Base-by-base conservation (phyloP, 495 filamentous ascomycete species). In the Zalerion maritima region DNA sequence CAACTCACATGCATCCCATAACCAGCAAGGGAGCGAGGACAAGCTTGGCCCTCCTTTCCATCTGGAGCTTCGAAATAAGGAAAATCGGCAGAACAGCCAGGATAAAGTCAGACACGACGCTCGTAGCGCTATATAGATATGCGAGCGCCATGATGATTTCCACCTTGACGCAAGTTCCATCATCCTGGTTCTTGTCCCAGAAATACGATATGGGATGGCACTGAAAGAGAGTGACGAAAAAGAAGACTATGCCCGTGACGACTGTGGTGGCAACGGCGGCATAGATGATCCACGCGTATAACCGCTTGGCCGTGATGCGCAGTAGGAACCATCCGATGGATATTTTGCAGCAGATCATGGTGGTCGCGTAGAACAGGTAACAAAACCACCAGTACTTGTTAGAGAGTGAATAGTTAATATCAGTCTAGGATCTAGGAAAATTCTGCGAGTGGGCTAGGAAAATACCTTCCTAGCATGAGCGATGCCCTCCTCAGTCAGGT, bases 41-140 rank as follows among this genome's bases (percentile, higher is more conserved):
- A 0, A 39, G 1, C 28, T 50, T 52, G 6, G 38, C 40, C 21
- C 29, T 29, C 1, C 2, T 14, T 16, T 38, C 37, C 42, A 58
- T 53, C 24, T 55, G 37, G 9, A 57, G 36, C 12, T 40, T 35
- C 28, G 31, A 48, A 4, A 58, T 34, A 21, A 56, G 36, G 24
- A 43, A 52, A 1, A 46, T 43, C 0, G 55, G 55, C 15, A 57
- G 28, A 4, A 57, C 24, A 6, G 43, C 45, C 22, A 57, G 47
- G 10, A 33, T 47, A 28, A 47, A 49, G 15, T 59, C 49, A 2
- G 42, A 42, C n/a, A 47, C 20, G 11, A 49, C 40, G 22, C 35
- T 46, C 22, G 52, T 28, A 14, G 27, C 43, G 9, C 41, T 42
- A 25, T 42, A 43, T 2, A 46, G 21, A 29, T 52, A 47, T 7